Base-by-base conservation (phyloP, 2,329 filamentous ascomycete species). In the Alternaria burnsii region DNA sequence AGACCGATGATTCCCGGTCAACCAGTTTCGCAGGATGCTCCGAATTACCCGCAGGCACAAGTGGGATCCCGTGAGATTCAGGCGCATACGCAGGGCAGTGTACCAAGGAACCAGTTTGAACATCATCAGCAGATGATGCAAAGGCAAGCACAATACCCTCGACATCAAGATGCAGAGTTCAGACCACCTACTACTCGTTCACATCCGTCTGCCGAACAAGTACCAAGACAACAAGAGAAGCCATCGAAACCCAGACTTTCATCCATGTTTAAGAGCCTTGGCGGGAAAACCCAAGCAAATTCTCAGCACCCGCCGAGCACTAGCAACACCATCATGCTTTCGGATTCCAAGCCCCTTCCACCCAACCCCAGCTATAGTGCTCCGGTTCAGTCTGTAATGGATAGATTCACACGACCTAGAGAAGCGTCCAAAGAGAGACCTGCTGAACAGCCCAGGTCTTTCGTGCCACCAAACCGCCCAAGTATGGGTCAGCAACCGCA, bases 211-310 rank as follows among this genome's bases (percentile, higher is more conserved):
- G 52, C 12, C 8, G 57, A 68, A 9, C 76, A 81, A 14, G 38
- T 52, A 30, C 34, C 52, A 5, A 70, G 62, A 22, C 62, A 58
- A 40, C 67, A 73, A 14, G 71, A 71, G 24, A 76, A 76, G 56
- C 28, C 69, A 9, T 63, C 66, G 0, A 72, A 68, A 24, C 71
- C 71, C 20, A 74, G 69, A 30, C 42, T 77, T n/a, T 65, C 71
- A 16, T 74, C 71, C n/a, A 69, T 87, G n/a, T 83, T 87, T 63
- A 86, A 84, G 63, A 65, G 57, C 16, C 55, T 77, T 24, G 74
- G 65, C 41, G 68, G 71, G 46, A 74, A 73, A 52, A 58, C 62
- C 18, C 67, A 69, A 34, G 44, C 62, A 24, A 66, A 60, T 36
- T 47, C 52, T 6, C 64, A 68, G 48, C 56, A 63, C 32, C 22